phyloP scores from a whole-genome alignment of 2,329 filamentous ascomycete species.

The Pseudofabraea citricarpa region DNA sequence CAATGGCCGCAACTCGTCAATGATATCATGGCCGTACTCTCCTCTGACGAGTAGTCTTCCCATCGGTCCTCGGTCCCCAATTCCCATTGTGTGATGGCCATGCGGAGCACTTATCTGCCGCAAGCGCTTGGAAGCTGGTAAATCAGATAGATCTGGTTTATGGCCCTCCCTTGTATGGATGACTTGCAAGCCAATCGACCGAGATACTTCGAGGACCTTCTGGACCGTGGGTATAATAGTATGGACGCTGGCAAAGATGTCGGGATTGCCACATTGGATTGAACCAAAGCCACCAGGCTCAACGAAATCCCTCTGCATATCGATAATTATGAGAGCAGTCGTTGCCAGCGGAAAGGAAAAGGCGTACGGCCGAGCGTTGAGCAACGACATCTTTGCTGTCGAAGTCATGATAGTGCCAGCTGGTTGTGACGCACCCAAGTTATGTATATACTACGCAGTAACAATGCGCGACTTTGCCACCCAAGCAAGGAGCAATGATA shows the following conservation, averaged over 20 bases:
- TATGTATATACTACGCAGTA: too few relatives aligned
- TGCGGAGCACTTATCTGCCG: slow-evolving; percentile 37
- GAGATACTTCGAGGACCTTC: slow-evolving; percentile 37
- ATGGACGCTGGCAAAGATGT: slow-evolving; percentile 35
- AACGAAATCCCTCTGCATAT: slow-evolving; percentile 50
- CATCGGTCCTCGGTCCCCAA: slow-evolving; percentile 47
- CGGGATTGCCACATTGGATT: slow-evolving; percentile 41
- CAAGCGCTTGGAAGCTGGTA: slow-evolving; percentile 48
- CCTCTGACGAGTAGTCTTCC: slow-evolving; percentile 54
- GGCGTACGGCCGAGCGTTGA: slow-evolving; percentile 37
- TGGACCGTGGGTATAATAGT: slow-evolving; percentile 39
- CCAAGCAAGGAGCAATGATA: too few relatives aligned
- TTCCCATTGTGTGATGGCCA: slow-evolving; percentile 38
- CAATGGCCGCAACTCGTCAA: slow-evolving; percentile 35
- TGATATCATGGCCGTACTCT: slow-evolving; percentile 51
- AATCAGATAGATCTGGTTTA: slow-evolving; percentile 48
- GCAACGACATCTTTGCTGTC: slow-evolving; percentile 15
- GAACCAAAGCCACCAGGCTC: slow-evolving; percentile 44
- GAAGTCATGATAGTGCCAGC: too few relatives aligned
- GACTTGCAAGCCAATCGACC: slow-evolving; percentile 35
- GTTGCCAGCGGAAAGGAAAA: slow-evolving; percentile 40
- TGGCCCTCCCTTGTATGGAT: slow-evolving; percentile 50
- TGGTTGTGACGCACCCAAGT: too few relatives aligned
- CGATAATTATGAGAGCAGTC: slow-evolving; percentile 48
- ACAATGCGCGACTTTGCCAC: too few relatives aligned